A percentile compares a stretch with the other conserved stretches of the same genome.
These are phyloP conservation scores for Cercophora newfieldiana DNA, from an alignment of 495 filamentous ascomycete species.

Conservation along the genomic window DNA sequence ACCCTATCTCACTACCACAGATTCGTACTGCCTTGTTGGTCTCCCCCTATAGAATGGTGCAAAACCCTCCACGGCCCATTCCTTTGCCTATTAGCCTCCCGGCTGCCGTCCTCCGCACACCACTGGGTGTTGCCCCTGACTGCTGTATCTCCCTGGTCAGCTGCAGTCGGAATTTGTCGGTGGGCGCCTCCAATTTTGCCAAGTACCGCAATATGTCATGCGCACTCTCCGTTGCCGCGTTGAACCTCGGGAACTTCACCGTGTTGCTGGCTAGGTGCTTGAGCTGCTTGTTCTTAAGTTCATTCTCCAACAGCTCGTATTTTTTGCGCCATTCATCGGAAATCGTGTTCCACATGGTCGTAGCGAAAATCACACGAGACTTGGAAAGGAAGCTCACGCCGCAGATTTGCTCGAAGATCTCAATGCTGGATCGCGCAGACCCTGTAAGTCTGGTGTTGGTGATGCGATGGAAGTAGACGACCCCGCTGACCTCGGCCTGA, in stretches of 20 bases:
- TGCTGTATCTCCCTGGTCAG: neutral
- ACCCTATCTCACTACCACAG: neutral
- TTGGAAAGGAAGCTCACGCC: neutral
- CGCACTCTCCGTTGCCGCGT: neutral
- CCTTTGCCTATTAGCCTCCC: neutral
- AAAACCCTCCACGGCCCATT: neutral
- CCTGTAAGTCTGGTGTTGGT: constrained; percentile 5
- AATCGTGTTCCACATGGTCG: constrained; percentile 10
- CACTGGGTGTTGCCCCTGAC: neutral
- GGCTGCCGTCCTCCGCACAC: constrained; percentile 2
- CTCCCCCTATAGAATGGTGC: neutral
- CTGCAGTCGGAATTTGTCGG: neutral
- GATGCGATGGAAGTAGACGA: constrained; percentile 9
- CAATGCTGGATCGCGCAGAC: neutral
- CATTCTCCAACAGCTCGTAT: neutral
- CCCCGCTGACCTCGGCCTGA: neutral
- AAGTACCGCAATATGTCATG: neutral
- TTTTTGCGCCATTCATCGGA: neutral
- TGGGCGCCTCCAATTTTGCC: neutral
- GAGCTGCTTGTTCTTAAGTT: neutral
- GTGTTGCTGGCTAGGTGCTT: neutral
- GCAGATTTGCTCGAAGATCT: neutral
- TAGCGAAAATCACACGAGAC: neutral
- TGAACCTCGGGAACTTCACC: neutral
- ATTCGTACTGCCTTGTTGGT: no score